Evolutionary conservation across 768 basidiomycete species (phyloP).

Genomic region (Boletus sensibilis): DNA sequence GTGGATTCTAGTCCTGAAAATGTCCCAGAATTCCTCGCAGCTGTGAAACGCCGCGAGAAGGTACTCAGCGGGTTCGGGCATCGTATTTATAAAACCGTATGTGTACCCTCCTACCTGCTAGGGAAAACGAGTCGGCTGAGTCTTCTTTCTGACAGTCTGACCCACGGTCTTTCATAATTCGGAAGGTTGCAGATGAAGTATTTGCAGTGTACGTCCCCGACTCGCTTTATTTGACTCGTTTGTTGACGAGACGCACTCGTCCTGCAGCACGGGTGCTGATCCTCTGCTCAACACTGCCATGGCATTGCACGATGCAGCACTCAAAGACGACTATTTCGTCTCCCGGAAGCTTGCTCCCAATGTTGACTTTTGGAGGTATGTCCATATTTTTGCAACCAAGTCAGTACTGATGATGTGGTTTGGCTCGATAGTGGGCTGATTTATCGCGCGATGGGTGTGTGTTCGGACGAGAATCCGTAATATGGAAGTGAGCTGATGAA

Average conservation of each 20-base stretch:
- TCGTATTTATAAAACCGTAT: conserved; percentile 74
- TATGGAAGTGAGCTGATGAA: conserved; percentile 1
- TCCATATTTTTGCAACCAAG: not conserved
- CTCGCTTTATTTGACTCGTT: not conserved
- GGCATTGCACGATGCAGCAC: conserved; percentile 82
- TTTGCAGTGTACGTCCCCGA: conserved; percentile 66
- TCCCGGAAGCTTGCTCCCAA: conserved; percentile 82
- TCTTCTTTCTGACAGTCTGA: conserved; percentile 57
- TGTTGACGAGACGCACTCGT: not conserved
- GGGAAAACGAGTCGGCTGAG: not conserved
- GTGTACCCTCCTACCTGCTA: conserved; percentile 13
- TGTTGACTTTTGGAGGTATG: conserved; percentile 79
- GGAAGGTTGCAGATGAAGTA: conserved; percentile 89
- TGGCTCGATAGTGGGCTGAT: conserved; percentile 64
- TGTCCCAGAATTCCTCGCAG: conserved; percentile 80
- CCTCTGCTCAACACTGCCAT: conserved; percentile 86
- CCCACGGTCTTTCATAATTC: conserved; percentile 87
- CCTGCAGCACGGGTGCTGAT: conserved; percentile 74
- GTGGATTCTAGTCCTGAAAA: conserved; percentile 61
- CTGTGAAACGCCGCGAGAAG: conserved; percentile 85
- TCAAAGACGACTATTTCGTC: conserved; percentile 89
- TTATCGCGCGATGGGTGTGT: conserved; percentile 86
- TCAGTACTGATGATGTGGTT: not conserved
- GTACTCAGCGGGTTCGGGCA: conserved; percentile 91
- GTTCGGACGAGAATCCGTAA: not conserved